phyloP scores from a whole-genome alignment of 306 rosid species.

The Fagus sylvatica region DNA sequence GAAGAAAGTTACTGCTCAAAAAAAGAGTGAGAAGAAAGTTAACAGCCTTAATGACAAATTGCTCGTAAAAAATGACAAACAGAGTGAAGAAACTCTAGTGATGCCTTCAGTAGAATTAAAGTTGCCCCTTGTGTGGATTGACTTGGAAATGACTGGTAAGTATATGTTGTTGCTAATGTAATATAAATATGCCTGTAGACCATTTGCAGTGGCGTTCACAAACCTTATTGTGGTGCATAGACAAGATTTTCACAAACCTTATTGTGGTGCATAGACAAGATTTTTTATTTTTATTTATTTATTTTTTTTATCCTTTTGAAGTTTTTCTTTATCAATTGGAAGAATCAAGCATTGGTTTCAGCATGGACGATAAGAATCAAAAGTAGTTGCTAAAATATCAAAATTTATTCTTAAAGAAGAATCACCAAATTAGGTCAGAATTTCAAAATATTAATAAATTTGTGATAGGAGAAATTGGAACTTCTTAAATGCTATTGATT shows the following conservation, averaged over 20 bases:
- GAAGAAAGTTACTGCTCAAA: conserved; percentile 29
- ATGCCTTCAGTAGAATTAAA: conserved; percentile 47
- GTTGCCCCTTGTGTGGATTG: conserved; percentile 95
- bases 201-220: not conserved
- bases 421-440: not conserved
- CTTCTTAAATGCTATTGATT: not conserved
- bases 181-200: conserved; percentile 1
- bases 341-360: not conserved
- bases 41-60: conserved; percentile 25
- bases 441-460: not conserved
- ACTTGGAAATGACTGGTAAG: conserved; percentile 98
- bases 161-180: conserved; percentile 11
- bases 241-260: not conserved
- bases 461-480: not conserved
- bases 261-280: not conserved
- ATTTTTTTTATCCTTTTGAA: not conserved
- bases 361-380: not conserved
- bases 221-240: not conserved
- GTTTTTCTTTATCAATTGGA: not conserved
- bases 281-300: not conserved
- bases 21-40: conserved; percentile 35
- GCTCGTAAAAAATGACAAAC: conserved; percentile 14
- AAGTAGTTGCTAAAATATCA: not conserved
- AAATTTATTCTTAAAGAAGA: not conserved
- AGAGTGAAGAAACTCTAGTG: conserved; percentile 22